These are phyloP conservation scores for Rhizopus microsporus DNA, from an alignment of 371 early-diverging fungal genomes.

Conservation along the genomic window DNA sequence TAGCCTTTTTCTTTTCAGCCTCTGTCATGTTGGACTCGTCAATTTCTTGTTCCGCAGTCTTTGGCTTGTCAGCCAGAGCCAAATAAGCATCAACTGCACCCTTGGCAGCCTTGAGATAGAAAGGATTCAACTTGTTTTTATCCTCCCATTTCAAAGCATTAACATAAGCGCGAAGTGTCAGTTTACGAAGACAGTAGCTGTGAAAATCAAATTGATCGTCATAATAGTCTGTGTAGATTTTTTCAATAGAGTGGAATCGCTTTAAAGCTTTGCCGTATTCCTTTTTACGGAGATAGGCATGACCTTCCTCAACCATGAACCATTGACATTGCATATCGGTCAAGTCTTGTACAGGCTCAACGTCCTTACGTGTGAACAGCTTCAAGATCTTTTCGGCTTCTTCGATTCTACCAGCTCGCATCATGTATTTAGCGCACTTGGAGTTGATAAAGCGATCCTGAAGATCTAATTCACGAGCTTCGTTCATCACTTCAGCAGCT, in stretches of 20 bases:
- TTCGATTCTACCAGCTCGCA: slow-evolving; percentile 76
- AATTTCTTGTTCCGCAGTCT: slow-evolving; percentile 25
- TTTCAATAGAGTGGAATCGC: slow-evolving; percentile 80
- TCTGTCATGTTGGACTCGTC: slow-evolving; percentile 61
- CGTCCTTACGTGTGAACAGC: slow-evolving; percentile 81
- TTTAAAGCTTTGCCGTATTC: slow-evolving; percentile 85
- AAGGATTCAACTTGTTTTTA: slow-evolving; percentile 65
- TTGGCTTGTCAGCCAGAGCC: slow-evolving; percentile 66
- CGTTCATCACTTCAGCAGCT: slow-evolving; percentile 79
- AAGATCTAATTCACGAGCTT: slow-evolving; percentile 87
- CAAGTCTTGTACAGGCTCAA: slow-evolving; percentile 80
- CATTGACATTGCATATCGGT: slow-evolving; percentile 91
- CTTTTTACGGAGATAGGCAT: slow-evolving; percentile 67
- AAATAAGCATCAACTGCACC: slow-evolving; percentile 75
- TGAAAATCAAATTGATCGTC: slow-evolving; percentile 98
- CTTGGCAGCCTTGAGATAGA: slow-evolving; percentile 76
- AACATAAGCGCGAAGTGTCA: slow-evolving; percentile 85
- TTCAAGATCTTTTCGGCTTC: slow-evolving; percentile 85
- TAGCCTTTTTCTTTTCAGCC: slow-evolving; percentile 65
- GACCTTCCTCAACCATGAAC: slow-evolving; percentile 80
- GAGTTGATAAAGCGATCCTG: slow-evolving; percentile 96
- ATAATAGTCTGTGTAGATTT: slow-evolving; percentile 80
- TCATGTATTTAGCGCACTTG: slow-evolving; percentile 93
- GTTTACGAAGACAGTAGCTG: slow-evolving; percentile 88
- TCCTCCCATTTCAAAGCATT: slow-evolving; percentile 81